Evolutionary conservation across 1,139 yeast species (phyloP).

Genomic region (Wickerhamomyces sp.): DNA sequence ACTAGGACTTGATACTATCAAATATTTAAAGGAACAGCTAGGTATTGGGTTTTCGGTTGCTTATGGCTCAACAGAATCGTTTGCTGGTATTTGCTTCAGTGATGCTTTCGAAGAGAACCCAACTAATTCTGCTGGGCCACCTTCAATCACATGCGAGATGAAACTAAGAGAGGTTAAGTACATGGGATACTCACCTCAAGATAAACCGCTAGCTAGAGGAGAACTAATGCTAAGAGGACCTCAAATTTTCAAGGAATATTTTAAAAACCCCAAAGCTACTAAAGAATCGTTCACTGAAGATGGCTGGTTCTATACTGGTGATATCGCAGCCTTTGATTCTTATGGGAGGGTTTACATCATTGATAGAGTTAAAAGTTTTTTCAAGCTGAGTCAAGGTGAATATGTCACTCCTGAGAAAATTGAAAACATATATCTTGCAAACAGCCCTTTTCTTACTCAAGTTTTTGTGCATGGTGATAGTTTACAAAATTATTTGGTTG

Average conservation of each 20-base stretch:
- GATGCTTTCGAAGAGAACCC: constrained; percentile 36
- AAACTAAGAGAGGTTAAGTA: constrained; percentile 53
- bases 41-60: constrained; percentile 47
- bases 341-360: constrained; percentile 49
- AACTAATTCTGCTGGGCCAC: constrained; percentile 50
- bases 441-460: constrained; percentile 42
- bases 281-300: constrained; percentile 45
- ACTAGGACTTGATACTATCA: constrained; percentile 44
- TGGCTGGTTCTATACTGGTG: constrained; percentile 67
- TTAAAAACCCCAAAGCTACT: constrained; percentile 47
- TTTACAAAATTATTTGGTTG: constrained; percentile 48
- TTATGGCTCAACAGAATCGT: constrained; percentile 63
- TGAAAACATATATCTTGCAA: constrained; percentile 51
- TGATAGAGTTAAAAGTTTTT: constrained; percentile 65
- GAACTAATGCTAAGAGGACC: constrained; percentile 60
- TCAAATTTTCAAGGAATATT: constrained; percentile 52
- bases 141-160: constrained; percentile 45
- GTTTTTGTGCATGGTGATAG: constrained; percentile 57
- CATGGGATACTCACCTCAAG: constrained; percentile 50
- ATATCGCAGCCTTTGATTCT: constrained; percentile 47
- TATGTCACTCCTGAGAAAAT: constrained; percentile 68
- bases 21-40: constrained; percentile 48
- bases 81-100: constrained; percentile 49
- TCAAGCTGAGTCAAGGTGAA: constrained; percentile 68
- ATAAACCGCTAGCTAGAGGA: constrained; percentile 39